A percentile compares a stretch with the other conserved stretches of the same genome.
Evolutionary conservation across 257 asterid species (phyloP).

Genomic region (Nicotiana otophora): DNA sequence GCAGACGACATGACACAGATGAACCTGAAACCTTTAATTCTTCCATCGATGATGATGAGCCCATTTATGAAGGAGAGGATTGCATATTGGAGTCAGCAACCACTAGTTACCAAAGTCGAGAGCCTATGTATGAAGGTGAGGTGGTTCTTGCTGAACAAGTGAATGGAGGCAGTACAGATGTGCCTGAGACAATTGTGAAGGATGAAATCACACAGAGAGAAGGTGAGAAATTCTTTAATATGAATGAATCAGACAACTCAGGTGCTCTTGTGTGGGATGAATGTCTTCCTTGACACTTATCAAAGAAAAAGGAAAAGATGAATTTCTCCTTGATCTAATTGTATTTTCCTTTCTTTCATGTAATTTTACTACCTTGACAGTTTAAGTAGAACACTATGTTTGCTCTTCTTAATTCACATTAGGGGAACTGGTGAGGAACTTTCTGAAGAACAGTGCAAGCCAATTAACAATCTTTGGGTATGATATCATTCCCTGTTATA

Average conservation of each 20-base stretch:
- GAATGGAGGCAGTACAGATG: conserved; percentile 29
- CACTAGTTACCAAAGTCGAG: conserved; percentile 42
- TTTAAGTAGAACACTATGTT: conserved; percentile 7
- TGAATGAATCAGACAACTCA: neutral
- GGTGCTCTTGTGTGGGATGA: neutral
- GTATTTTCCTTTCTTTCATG: neutral
- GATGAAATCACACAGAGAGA: conserved; percentile 47
- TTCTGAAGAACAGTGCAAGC: conserved; percentile 88
- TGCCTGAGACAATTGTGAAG: conserved; percentile 26
- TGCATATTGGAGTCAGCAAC: conserved; percentile 61
- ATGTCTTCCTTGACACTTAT: neutral
- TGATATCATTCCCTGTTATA: conserved; percentile 19
- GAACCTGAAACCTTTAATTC: conserved; percentile 41
- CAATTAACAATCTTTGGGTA: conserved; percentile 89
- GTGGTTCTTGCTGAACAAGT: conserved; percentile 77
- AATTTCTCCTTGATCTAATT: neutral
- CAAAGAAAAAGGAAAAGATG: neutral
- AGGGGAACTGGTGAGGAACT: conserved; percentile 73
- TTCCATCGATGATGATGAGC: conserved; percentile 49
- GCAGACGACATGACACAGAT: conserved; percentile 23
- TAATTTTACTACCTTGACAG: neutral
- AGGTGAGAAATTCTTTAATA: conserved; percentile 43
- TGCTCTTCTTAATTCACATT: conserved; percentile 23
- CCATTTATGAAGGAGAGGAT: conserved; percentile 93
- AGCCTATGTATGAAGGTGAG: conserved; percentile 97